Conservation (phyloP, 192 early-diverging fungal species). For the Podila clonocystis region DNA sequence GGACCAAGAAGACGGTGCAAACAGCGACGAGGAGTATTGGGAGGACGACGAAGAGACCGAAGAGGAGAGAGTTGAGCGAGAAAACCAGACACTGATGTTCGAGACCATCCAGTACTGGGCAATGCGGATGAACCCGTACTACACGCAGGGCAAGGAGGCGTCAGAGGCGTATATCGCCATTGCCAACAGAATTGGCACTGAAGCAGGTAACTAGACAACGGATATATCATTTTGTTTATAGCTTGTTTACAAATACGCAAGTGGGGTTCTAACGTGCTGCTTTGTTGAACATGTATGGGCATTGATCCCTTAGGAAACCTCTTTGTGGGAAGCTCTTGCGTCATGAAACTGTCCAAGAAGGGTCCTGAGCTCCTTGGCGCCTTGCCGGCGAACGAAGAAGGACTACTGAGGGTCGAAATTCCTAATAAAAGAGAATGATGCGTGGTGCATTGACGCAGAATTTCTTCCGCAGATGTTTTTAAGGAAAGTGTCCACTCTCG, state of each 20-base stretch:
- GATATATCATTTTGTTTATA: background rate
- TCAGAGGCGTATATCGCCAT: conserved; percentile 14
- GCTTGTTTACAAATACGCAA: background rate
- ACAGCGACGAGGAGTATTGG: background rate
- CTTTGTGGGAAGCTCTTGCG: conserved; percentile 45
- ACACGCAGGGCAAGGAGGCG: background rate
- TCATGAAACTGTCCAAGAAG: conserved; percentile 10
- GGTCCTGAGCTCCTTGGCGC: conserved; percentile 25
- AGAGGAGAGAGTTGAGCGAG: background rate
- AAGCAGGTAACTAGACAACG: conserved; percentile 11
- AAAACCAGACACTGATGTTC: conserved; percentile 1
- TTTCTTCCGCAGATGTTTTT: too few relatives aligned
- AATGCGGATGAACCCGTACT: conserved; percentile 29
- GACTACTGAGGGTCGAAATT: conserved; percentile 17
- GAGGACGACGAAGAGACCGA: conserved; percentile 32
- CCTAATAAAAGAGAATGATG: background rate
- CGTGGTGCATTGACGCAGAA: background rate
- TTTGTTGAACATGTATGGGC: background rate
- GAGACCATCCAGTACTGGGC: conserved; percentile 44
- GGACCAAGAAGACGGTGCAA: background rate
- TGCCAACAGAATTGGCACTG: conserved; percentile 28
- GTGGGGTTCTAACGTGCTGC: background rate
- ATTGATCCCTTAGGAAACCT: conserved; percentile 13
- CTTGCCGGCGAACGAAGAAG: conserved; percentile 23
- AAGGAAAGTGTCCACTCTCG: too few relatives aligned